These are phyloP conservation scores for Ophiognomonia clavigignenti-juglandacearum DNA, from an alignment of 2,329 filamentous ascomycete species.

Conservation along the genomic window DNA sequence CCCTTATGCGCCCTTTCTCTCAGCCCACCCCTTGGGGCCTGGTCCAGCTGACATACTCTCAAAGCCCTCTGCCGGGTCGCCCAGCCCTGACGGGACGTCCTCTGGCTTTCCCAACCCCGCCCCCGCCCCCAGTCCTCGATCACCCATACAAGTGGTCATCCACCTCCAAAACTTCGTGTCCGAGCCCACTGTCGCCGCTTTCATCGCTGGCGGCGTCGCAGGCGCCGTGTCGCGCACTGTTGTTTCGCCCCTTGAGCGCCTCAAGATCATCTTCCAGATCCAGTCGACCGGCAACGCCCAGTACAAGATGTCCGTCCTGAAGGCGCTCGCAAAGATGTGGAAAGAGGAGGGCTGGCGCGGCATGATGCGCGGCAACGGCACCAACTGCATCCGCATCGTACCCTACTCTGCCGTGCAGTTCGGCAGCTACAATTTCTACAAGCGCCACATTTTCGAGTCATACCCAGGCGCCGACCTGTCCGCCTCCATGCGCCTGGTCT, in stretches of 20 bases:
- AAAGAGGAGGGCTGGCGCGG: constrained; percentile 93
- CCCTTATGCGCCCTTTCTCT: not conserved
- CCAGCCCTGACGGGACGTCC: constrained; percentile 6
- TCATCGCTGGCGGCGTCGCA: constrained; percentile 88
- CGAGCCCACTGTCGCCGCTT: constrained; percentile 84
- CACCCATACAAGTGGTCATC: no score
- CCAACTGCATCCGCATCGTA: constrained; percentile 96
- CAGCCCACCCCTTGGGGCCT: not conserved
- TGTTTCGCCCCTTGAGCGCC: constrained; percentile 88
- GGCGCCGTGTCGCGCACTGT: constrained; percentile 97
- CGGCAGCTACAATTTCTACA: constrained; percentile 97
- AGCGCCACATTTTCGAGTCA: constrained; percentile 75
- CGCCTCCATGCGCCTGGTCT: constrained; percentile 73
- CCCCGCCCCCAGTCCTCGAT: constrained; percentile 20
- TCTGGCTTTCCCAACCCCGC: constrained; percentile 2
- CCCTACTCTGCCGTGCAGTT: constrained; percentile 98
- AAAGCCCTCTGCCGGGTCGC: no score
- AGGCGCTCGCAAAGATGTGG: constrained; percentile 93
- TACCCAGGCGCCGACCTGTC: constrained; percentile 69
- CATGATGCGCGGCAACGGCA: constrained; percentile 97
- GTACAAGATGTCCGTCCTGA: constrained; percentile 87
- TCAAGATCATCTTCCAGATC: constrained; percentile 97
- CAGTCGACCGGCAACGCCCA: constrained; percentile 87
- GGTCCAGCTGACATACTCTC: constrained; percentile 8
- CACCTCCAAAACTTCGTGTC: constrained; percentile 54